Conservation (phyloP, 2,329 filamentous ascomycete species). For the Alternaria arborescens region DNA sequence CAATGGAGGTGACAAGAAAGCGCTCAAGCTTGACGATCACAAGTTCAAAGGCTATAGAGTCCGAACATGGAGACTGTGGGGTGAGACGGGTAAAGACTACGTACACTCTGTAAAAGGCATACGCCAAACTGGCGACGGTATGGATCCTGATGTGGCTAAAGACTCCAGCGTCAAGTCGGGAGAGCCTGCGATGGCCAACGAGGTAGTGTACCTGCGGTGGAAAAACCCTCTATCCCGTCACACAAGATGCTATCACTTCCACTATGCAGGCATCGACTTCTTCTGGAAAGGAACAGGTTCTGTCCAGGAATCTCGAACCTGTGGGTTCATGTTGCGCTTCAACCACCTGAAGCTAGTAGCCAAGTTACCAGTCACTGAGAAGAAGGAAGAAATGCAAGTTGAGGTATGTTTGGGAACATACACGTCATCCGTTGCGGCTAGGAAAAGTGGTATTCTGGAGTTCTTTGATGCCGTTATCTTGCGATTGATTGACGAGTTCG, state of each 20-base stretch:
- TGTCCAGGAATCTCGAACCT: constrained; percentile 31
- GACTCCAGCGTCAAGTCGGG: background rate
- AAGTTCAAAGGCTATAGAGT: constrained; percentile 43
- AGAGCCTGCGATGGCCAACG: constrained; percentile 23
- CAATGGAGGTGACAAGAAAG: constrained; percentile 24
- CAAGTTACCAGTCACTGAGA: background rate
- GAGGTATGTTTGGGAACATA: constrained; percentile 44
- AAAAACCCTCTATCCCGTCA: constrained; percentile 33
- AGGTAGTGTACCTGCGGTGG: constrained; percentile 40
- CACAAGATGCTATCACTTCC: constrained; percentile 43
- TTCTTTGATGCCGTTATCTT: constrained; percentile 36
- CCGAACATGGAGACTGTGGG: constrained; percentile 41
- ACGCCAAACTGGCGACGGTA: constrained; percentile 20
- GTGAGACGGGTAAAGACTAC: constrained; percentile 43
- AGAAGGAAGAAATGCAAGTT: background rate
- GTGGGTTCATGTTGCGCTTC: constrained; percentile 34
- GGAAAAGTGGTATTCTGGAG: constrained; percentile 41
- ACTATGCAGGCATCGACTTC: constrained; percentile 39
- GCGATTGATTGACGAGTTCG: constrained; percentile 17
- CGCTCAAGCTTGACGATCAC: constrained; percentile 15
- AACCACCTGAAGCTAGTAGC: constrained; percentile 47
- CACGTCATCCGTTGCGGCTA: constrained; percentile 32
- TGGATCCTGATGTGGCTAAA: constrained; percentile 26
- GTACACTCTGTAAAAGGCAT: constrained; percentile 30
- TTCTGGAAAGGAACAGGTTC: constrained; percentile 48